phyloP scores from a whole-genome alignment of 805 yeast species.

The Yarrowia sp. region DNA sequence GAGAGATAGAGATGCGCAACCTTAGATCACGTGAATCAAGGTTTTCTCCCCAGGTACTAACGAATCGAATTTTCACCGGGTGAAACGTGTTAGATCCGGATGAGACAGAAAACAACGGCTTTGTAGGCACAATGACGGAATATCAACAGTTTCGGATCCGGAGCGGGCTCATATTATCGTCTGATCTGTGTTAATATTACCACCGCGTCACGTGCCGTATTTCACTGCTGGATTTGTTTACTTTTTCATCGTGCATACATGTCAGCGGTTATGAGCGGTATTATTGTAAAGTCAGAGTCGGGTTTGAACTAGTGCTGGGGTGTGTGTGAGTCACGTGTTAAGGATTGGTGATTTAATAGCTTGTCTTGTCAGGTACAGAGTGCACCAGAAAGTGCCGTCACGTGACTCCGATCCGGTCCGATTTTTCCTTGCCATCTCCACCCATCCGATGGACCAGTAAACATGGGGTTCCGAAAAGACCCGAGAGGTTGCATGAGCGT shows the following conservation, averaged over 20 bases:
- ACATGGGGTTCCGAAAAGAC: conserved; percentile 38
- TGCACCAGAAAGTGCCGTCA: neutral
- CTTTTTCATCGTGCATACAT: conserved; percentile 23
- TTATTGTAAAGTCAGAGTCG: neutral
- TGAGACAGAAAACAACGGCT: neutral
- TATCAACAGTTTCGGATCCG: neutral
- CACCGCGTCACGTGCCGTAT: conserved; percentile 8
- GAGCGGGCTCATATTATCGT: neutral
- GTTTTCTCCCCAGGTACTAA: neutral
- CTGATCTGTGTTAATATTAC: neutral
- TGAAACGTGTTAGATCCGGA: neutral
- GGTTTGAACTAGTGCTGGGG: neutral
- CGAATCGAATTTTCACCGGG: conserved; percentile 10
- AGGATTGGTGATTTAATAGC: too few species aligned
- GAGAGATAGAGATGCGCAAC: neutral
- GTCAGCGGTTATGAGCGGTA: conserved; percentile 34
- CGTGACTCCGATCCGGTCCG: neutral
- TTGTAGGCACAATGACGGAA: too few species aligned
- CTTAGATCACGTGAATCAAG: conserved; percentile 8
- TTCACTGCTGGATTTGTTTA: conserved; percentile 8
- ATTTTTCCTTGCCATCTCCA: neutral
- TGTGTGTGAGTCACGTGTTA: neutral
- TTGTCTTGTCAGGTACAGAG: neutral
- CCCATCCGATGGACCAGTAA: conserved; percentile 19
- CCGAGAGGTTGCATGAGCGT: conserved; percentile 27